Conservation (phyloP, 2,329 filamentous ascomycete genomes). For the Cryphonectria radicalis region DNA sequence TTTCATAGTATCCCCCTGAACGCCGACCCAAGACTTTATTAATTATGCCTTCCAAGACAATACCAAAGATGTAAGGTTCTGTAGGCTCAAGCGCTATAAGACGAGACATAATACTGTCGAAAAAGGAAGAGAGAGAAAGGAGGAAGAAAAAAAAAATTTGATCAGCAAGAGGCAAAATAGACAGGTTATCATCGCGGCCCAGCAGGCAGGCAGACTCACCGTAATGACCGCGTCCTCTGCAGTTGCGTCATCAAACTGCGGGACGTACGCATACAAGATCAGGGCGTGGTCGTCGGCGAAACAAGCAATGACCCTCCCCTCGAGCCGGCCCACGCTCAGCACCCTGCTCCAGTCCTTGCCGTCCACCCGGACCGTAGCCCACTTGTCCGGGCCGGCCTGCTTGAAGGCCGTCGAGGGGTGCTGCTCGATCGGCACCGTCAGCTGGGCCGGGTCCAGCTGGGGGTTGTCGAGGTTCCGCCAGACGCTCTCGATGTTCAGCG, state of each 20-base stretch:
- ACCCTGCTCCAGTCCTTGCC: constrained; percentile 93
- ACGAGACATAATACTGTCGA: constrained; percentile 44
- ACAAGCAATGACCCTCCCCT: constrained; percentile 91
- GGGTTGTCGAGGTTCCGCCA: constrained; percentile 90
- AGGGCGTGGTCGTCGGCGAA: constrained; percentile 80
- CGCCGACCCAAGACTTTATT: not conserved
- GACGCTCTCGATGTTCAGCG: constrained; percentile 79
- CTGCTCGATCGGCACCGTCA: constrained; percentile 73
- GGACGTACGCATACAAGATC: constrained; percentile 82
- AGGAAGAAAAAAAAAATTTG: constrained; percentile 25
- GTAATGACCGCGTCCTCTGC: constrained; percentile 77
- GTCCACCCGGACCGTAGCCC: constrained; percentile 90
- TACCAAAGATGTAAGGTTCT: not conserved
- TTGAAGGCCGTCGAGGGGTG: constrained; percentile 83
- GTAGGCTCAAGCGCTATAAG: constrained; percentile 40
- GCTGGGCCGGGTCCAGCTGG: constrained; percentile 77
- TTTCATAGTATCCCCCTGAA: not conserved
- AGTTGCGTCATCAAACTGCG: constrained; percentile 67
- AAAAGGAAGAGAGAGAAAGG: not conserved
- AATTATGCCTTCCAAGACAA: too few species aligned
- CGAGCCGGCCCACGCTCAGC: constrained; percentile 87
- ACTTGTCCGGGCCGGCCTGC: constrained; percentile 76
- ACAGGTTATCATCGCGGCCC: not conserved
- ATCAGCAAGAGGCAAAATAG: constrained; percentile 7
- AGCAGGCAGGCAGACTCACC: constrained; percentile 51